These are phyloP conservation scores for Mrakia gelida DNA, from an alignment of 768 basidiomycete genomes.

Conservation along the genomic window DNA sequence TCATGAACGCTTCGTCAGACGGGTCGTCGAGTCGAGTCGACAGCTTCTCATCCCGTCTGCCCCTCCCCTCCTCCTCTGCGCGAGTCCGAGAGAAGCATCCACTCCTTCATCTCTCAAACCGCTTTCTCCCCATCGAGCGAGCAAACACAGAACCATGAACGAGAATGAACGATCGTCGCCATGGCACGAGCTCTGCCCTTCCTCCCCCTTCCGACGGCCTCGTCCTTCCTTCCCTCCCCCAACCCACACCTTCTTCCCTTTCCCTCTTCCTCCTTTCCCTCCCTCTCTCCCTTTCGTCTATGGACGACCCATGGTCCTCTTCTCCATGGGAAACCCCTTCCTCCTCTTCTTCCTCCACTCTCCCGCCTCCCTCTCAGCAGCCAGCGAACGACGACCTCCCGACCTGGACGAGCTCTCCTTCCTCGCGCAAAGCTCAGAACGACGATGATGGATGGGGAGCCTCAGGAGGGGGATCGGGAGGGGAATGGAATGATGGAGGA, in stretches of 20 bases:
- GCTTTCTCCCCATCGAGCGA: no score
- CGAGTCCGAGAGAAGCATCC: no score
- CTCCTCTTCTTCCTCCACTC: neutral
- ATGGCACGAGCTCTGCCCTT: neutral
- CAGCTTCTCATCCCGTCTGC: no score
- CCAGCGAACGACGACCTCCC: neutral
- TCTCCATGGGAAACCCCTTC: neutral
- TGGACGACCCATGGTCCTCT: conserved; percentile 12
- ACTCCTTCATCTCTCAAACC: no score
- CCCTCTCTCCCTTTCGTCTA: neutral
- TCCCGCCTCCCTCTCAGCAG: neutral
- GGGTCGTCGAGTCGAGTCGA: no score
- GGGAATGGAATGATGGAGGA: neutral
- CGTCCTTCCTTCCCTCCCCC: neutral
- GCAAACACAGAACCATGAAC: no score
- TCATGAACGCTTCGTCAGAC: no score
- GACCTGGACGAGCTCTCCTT: neutral
- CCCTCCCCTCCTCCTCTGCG: no score
- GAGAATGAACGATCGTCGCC: no score
- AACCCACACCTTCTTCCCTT: no score
- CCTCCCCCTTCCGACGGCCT: neutral
- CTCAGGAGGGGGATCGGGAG: neutral
- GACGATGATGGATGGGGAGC: neutral
- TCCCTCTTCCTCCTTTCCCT: no score
- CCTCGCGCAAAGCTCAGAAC: neutral